Conservation (phyloP, 2,329 filamentous ascomycete species). For the Xylaria sp. region DNA sequence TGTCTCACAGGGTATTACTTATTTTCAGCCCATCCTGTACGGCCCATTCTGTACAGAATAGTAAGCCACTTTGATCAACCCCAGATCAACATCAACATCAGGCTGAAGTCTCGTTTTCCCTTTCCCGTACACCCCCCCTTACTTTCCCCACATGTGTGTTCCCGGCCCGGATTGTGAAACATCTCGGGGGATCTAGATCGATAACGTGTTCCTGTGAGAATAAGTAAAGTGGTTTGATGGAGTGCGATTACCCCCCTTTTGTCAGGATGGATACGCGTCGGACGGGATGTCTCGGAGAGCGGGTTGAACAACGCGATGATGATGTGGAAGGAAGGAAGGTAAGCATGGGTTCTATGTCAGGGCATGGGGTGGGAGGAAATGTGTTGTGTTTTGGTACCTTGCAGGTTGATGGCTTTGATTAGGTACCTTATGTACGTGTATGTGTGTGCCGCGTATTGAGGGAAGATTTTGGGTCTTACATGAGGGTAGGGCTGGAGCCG, state of each 20-base stretch:
- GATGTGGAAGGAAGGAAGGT: neutral
- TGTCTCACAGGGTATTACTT: neutral
- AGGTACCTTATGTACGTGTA: neutral
- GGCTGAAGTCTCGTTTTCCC: neutral
- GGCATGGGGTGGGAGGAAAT: neutral
- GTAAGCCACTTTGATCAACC: neutral
- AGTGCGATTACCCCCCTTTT: neutral
- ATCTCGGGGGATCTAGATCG: slow-evolving; percentile 3
- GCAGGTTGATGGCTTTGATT: neutral
- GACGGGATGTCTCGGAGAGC: slow-evolving; percentile 6
- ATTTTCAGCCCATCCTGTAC: neutral
- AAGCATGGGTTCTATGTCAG: neutral
- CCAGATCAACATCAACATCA: neutral
- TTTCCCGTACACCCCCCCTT: slow-evolving; percentile 8
- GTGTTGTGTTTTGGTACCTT: neutral
- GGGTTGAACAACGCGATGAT: neutral
- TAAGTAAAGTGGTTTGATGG: neutral
- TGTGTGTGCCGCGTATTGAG: neutral
- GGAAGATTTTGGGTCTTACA: neutral
- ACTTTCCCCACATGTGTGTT: no score
- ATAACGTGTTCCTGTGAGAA: slow-evolving; percentile 8
- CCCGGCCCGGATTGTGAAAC: neutral
- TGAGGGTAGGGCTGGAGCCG: neutral
- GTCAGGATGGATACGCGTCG: neutral
- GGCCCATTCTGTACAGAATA: neutral